A percentile compares a stretch with the other conserved stretches of the same genome.
phyloP scores from a whole-genome alignment of 2,329 filamentous ascomycete genomes.

The Cordyceps javanica region DNA sequence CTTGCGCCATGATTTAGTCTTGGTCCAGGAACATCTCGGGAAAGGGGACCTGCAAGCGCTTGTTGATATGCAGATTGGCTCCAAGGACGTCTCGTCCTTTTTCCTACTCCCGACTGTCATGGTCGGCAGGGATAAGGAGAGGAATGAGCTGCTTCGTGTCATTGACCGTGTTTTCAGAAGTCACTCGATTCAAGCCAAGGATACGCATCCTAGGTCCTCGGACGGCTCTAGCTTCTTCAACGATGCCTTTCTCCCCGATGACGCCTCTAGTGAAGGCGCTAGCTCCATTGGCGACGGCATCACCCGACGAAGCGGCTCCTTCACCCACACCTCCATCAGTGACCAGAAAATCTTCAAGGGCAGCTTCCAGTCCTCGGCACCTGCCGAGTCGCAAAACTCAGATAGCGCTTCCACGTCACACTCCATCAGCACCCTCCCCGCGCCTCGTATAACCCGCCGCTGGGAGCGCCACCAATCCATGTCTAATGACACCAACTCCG shows the following conservation, averaged over 20 bases:
- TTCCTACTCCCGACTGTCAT: constrained; percentile 79
- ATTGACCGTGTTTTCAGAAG: constrained; percentile 70
- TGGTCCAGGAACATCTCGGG: constrained; percentile 66
- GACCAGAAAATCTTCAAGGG: constrained; percentile 35
- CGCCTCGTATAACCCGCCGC: constrained; percentile 33
- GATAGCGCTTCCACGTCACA: constrained; percentile 43
- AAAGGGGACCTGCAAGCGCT: constrained; percentile 68
- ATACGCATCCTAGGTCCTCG: constrained; percentile 40
- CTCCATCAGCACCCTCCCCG: constrained; percentile 26
- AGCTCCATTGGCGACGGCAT: constrained; percentile 48
- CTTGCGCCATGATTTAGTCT: constrained; percentile 71
- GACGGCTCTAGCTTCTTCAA: constrained; percentile 49
- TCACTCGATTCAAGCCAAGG: constrained; percentile 44
- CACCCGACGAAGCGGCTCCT: constrained; percentile 43
- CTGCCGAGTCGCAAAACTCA: constrained; percentile 35
- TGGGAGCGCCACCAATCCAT: constrained; percentile 50
- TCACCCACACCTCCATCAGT: constrained; percentile 37
- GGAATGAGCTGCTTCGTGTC: constrained; percentile 61
- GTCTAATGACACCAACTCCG: constrained; percentile 41
- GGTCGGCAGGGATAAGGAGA: constrained; percentile 73
- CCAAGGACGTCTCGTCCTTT: constrained; percentile 86
- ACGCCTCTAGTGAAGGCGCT: constrained; percentile 53
- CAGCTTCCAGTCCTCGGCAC: constrained; percentile 35
- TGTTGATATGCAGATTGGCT: constrained; percentile 67
- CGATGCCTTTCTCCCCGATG: constrained; percentile 41